Evolutionary conservation across 2,329 filamentous ascomycete genomes (phyloP), one percentile per base, ranked within the genome.

Genomic region (Cladosporium colombiae): DNA sequence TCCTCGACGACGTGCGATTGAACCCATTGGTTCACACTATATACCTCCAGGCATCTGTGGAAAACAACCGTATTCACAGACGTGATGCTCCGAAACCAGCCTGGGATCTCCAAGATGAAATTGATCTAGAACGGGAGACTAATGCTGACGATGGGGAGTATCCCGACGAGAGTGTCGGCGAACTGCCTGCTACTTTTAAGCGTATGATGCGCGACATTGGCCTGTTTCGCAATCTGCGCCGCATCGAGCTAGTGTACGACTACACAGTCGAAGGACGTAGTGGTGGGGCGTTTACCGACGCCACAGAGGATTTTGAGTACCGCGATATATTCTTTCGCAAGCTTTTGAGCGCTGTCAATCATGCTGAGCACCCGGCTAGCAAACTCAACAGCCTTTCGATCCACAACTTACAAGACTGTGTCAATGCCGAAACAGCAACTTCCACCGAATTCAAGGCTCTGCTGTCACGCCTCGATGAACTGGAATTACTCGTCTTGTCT

Each of bases 361-460:
- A 61, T 10, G 25, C 62, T 1, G 61, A 66, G 14, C 61, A 65
- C 29, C 62, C 65, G 10, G 57, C 33, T 11, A 52, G 11, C 31
- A 67, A 65, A 23, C 49, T 73, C 5, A 46, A 68, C 11, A 65
- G 52, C 13, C 60, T 75, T 1, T 66, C 68, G 0, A 68, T 75
- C 44, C 65, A 70, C n/a, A 73, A 75, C 31, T 29, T 75, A n/a
- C 73, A 75, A 62, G 70, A 74, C 44, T 56, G 61, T 6, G 60
- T 65, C 0, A 33, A 66, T 10, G 61, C 66, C 5, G 23, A 6
- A 0, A 52, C 72, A 3, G 70, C 67, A 57, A 63, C 66, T 0
- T 69, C 64, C 0, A 53, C 49, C 3, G 50, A 67, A n/a, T 76
- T 74, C 55, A 27, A 52, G 16, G n/a, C 56, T 1, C 63, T 74